Percentiles rank a stretch among this genome's conserved stretches.
These are phyloP conservation scores for Thelonectria discophora DNA, from an alignment of 2,329 filamentous ascomycete species.

Conservation along the genomic window DNA sequence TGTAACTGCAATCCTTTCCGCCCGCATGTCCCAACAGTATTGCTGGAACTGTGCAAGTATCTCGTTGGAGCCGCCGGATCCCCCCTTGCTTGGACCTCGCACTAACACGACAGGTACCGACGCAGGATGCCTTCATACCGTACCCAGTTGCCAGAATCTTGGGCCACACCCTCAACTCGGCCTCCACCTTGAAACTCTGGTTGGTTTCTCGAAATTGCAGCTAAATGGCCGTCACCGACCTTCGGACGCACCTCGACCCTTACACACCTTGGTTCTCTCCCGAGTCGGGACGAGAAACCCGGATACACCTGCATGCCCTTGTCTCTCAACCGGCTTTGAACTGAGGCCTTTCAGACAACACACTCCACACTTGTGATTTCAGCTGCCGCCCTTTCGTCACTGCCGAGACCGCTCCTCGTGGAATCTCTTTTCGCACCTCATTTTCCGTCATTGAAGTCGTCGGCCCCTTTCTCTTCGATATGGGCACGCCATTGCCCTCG, in stretches of 20 bases:
- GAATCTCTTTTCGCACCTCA: not conserved
- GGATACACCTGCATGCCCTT: constrained; percentile 4
- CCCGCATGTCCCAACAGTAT: not conserved
- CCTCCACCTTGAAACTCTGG: constrained; percentile 17
- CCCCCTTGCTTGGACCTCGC: constrained; percentile 1
- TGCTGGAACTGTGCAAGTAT: not conserved
- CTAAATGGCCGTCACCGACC: constrained; percentile 14
- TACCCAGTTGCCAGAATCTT: constrained; percentile 6
- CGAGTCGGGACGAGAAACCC: constrained; percentile 9
- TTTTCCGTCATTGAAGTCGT: not conserved
- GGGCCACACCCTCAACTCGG: constrained; percentile 12
- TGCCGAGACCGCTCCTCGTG: constrained; percentile 27
- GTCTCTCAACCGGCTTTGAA: not conserved
- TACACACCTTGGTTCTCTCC: constrained; percentile 1
- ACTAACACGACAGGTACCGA: constrained; percentile 5
- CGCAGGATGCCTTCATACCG: not conserved
- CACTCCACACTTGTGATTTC: constrained; percentile 2
- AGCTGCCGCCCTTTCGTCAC: constrained; percentile 10
- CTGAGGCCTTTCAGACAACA: not conserved
- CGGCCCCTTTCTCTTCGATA: constrained; percentile 3
- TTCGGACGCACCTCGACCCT: constrained; percentile 18
- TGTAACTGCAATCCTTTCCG: not conserved
- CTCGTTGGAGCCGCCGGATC: not conserved
- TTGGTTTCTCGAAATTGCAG: constrained; percentile 24
- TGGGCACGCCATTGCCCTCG: constrained; percentile 11